Percentiles rank a stretch among this genome's conserved stretches.
These are phyloP conservation scores for Eucalyptus pauciflora DNA, from an alignment of 345 rosid species.

Conservation along the genomic window DNA sequence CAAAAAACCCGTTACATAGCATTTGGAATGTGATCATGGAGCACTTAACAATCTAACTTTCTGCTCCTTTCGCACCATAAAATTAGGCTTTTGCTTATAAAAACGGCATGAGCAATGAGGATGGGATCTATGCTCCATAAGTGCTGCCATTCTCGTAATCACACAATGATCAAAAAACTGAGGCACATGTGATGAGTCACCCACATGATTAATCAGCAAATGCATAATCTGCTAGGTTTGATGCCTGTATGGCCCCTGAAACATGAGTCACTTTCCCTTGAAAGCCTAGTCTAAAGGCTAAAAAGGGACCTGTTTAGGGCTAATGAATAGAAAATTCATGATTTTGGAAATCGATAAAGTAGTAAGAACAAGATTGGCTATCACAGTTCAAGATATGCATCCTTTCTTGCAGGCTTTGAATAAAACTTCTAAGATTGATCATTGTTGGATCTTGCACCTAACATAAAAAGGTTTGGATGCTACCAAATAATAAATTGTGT, in stretches of 20 bases:
- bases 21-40: neutral
- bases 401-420: neutral
- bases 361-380: neutral
- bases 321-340: neutral
- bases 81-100: conserved; percentile 23
- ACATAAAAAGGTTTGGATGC: neutral
- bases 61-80: conserved; percentile 4
- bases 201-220: neutral
- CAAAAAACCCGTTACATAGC: neutral
- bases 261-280: neutral
- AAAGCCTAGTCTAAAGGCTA: neutral
- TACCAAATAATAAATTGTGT: neutral
- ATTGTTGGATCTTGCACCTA: neutral
- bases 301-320: neutral
- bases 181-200: neutral
- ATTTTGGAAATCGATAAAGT: neutral
- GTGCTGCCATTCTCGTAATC: neutral
- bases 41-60: conserved; percentile 1
- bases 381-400: neutral
- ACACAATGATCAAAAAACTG: neutral
- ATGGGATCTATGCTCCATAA: neutral
- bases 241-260: neutral
- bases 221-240: neutral
- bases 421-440: neutral
- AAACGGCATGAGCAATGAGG: conserved; percentile 2